Evolutionary conservation across 345 rosid genomes (phyloP), one percentile per base, ranked within the genome.

Genomic region (Isatis tinctoria): DNA sequence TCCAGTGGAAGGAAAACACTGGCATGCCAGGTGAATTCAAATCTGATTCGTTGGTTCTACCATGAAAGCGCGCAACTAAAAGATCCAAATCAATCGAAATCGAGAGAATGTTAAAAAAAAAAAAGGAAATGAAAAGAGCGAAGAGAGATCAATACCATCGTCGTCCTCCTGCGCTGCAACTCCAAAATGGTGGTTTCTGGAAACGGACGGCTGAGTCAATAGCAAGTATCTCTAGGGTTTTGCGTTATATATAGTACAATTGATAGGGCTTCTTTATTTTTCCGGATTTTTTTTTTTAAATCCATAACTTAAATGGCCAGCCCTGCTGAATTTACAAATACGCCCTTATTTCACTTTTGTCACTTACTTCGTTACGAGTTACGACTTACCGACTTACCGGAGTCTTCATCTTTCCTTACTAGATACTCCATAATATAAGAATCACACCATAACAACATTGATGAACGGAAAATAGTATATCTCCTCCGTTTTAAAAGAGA

Each of bases 251-350:
- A 64, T 28, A 66, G 9, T 12, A 6, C 61, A n/a, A 4, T 45
- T 11, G 8, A 39, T 74, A 74, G 78, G 78, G 78, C 65, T 74
- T 74, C 76, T 54, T 37, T 16, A 24, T 26, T 18, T 63, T 27
- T 13, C 11, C 11, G 3, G n/a, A 2, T 8, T 4, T 27, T 20
- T 28, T 40, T 17, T 14, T 24, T 35, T 0, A 8, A 47, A n/a
- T 26, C 0, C 4, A 3, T 16, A 40, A 8, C 0, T 43, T 43
- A 51, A 17, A 13, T 52, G 40, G 54, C 16, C 40, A 33, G 2
- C 26, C 54, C 20, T 13, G n/a, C 0, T 27, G 9, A 9, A 36
- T 36, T 28, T 41, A 39, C 69, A 39, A 12, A 61, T 37, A 22
- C 44, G 58, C 33, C 65, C 74, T 41, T 68, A 4, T 10, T 6